phyloP scores from a whole-genome alignment of 352 stramenopile genomes.

The Globisporangium solare region DNA sequence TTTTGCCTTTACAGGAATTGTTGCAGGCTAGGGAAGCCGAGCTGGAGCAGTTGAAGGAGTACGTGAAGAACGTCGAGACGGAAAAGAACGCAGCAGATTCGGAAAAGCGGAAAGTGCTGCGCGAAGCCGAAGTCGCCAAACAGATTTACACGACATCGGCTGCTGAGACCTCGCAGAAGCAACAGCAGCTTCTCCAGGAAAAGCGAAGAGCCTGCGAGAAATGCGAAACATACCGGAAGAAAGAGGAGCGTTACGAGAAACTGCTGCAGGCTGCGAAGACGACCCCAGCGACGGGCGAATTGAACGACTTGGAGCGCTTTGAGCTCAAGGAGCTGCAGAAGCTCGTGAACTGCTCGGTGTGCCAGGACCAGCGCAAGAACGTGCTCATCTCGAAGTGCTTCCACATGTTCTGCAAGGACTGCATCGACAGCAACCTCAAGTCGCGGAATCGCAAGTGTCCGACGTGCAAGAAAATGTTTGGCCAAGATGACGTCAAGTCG shows the following conservation, averaged over 20 bases:
- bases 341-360: slow-evolving; percentile 81
- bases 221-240: slow-evolving; percentile 51
- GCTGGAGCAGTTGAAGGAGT: slow-evolving; percentile 62
- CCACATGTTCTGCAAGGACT: slow-evolving; percentile 89
- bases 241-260: slow-evolving; percentile 44
- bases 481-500: slow-evolving; percentile 82
- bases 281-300: slow-evolving; percentile 24
- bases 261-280: slow-evolving; percentile 33
- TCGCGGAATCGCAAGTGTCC: slow-evolving; percentile 87
- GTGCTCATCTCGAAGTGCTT: slow-evolving; percentile 88
- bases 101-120: slow-evolving; percentile 52
- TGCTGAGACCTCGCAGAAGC: slow-evolving; percentile 42
- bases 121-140: slow-evolving; percentile 59
- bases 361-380: slow-evolving; percentile 78
- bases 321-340: slow-evolving; percentile 83
- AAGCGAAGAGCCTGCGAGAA: slow-evolving; percentile 50
- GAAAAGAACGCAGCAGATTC: slow-evolving; percentile 46
- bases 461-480: slow-evolving; percentile 90
- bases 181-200: slow-evolving; percentile 50
- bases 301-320: slow-evolving; percentile 72
- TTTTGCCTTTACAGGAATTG: slow-evolving; percentile 26
- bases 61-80: slow-evolving; percentile 43
- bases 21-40: slow-evolving; percentile 57
- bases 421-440: slow-evolving; percentile 85
- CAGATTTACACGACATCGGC: slow-evolving; percentile 44